Conservation (phyloP, 2,329 filamentous ascomycete species). For the Aspergillus felis region DNA sequence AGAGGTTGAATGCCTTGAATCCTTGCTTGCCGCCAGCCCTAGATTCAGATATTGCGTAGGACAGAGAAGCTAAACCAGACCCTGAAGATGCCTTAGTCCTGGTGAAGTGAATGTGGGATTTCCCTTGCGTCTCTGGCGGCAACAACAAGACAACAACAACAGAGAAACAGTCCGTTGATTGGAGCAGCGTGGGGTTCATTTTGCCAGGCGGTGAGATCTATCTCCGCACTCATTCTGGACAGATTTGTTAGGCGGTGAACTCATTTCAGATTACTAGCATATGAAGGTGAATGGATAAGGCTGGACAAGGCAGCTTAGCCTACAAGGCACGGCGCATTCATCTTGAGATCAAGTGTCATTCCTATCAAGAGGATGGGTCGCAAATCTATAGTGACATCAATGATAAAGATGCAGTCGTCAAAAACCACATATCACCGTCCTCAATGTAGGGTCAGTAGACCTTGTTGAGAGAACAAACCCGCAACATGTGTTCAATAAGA, state of each 20-base stretch:
- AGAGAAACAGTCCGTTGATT: conserved; percentile 13
- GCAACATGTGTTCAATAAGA: neutral
- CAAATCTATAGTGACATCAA: neutral
- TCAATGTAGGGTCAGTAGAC: too few species aligned
- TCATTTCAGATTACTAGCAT: neutral
- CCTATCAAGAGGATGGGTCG: neutral
- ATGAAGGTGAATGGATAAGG: neutral
- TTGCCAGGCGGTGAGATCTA: conserved; percentile 26
- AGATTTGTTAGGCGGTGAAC: conserved; percentile 9
- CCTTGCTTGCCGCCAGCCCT: neutral
- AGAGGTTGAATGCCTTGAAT: neutral
- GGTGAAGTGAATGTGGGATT: neutral
- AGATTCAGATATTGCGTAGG: neutral
- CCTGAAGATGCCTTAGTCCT: neutral
- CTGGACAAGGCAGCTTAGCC: neutral
- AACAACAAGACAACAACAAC: conserved; percentile 6
- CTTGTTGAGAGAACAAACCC: neutral
- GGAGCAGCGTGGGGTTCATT: conserved; percentile 29
- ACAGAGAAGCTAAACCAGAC: neutral
- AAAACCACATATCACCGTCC: neutral
- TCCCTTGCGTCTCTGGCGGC: conserved; percentile 20
- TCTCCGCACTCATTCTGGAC: conserved; percentile 7
- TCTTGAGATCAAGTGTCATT: neutral
- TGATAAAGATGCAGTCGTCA: neutral
- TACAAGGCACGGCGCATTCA: neutral